These are phyloP conservation scores for Penicillium sp. DNA, from an alignment of 2,329 filamentous ascomycete species.

Conservation along the genomic window DNA sequence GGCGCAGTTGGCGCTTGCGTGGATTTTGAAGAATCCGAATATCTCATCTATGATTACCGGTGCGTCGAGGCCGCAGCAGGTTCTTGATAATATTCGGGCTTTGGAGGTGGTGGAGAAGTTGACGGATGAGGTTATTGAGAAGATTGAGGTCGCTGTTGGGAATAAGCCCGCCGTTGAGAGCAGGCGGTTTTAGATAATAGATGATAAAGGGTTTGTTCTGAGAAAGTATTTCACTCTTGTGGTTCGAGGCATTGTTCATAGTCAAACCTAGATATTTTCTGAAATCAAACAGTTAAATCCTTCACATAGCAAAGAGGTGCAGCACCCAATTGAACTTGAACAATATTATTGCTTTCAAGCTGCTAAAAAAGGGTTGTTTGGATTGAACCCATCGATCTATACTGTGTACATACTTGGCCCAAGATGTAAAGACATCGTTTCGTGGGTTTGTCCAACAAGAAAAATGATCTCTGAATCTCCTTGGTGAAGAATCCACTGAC, in stretches of 20 bases:
- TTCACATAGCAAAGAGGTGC: neutral
- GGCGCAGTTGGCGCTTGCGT: constrained; percentile 55
- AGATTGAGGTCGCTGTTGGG: constrained; percentile 42
- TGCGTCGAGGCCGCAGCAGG: constrained; percentile 42
- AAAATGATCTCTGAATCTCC: neutral
- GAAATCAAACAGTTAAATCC: neutral
- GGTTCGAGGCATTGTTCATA: too few relatives aligned
- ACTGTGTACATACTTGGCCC: neutral
- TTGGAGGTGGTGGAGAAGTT: constrained; percentile 45
- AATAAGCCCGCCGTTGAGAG: constrained; percentile 20
- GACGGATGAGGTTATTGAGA: constrained; percentile 44
- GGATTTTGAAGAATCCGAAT: constrained; percentile 56
- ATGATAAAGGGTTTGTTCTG: neutral
- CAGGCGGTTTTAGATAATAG: constrained; percentile 14
- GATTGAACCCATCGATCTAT: neutral
- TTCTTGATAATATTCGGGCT: constrained; percentile 43
- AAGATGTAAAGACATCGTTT: neutral
- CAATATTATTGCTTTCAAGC: neutral
- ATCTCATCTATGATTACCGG: constrained; percentile 55
- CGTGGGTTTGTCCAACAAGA: neutral
- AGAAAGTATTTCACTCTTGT: too few relatives aligned
- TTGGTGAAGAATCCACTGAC: neutral
- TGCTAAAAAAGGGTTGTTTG: neutral
- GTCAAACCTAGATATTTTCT: neutral
- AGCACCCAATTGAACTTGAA: neutral